A percentile compares a stretch with the other conserved stretches of the same genome.
phyloP scores from a whole-genome alignment of 331 rosid species.

The Pyracantha coccinea region DNA sequence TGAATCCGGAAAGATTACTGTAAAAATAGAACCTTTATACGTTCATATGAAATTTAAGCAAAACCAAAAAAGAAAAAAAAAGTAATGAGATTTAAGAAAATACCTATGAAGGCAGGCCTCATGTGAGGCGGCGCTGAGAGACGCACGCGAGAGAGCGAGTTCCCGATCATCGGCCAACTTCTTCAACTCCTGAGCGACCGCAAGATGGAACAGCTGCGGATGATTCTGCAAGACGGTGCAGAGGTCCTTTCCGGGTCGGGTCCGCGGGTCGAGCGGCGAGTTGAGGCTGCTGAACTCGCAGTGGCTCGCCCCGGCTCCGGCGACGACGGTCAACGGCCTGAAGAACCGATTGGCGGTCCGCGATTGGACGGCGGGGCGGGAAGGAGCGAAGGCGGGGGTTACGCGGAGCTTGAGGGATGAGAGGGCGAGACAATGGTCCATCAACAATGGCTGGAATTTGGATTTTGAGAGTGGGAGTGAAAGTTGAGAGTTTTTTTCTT shows the following conservation, averaged over 20 bases:
- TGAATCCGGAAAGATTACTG: background rate
- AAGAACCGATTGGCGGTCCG: background rate
- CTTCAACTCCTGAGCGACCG: conserved; percentile 63
- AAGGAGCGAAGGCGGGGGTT: background rate
- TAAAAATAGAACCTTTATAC: background rate
- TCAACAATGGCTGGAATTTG: conserved; percentile 30
- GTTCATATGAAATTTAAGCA: background rate
- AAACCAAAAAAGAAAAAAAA: background rate
- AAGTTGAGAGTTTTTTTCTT: background rate
- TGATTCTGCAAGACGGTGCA: conserved; percentile 73
- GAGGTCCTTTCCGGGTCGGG: conserved; percentile 58
- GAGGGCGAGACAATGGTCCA: conserved; percentile 56
- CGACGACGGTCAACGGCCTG: conserved; percentile 24
- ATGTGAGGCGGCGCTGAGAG: conserved; percentile 31
- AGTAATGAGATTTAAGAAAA: background rate
- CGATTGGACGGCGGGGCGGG: background rate
- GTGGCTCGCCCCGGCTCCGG: conserved; percentile 56
- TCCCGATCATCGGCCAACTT: conserved; percentile 62
- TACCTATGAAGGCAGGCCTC: conserved; percentile 84
- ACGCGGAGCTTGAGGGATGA: conserved; percentile 12
- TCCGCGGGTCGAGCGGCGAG: conserved; percentile 69
- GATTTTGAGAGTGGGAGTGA: background rate
- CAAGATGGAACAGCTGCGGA: conserved; percentile 61
- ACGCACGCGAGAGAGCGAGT: conserved; percentile 49
- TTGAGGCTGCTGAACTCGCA: conserved; percentile 26